A percentile compares a stretch with the other conserved stretches of the same genome.
These are phyloP conservation scores for Euphorbia pulcherrima DNA, from an alignment of 345 rosid genomes.

Conservation along the genomic window DNA sequence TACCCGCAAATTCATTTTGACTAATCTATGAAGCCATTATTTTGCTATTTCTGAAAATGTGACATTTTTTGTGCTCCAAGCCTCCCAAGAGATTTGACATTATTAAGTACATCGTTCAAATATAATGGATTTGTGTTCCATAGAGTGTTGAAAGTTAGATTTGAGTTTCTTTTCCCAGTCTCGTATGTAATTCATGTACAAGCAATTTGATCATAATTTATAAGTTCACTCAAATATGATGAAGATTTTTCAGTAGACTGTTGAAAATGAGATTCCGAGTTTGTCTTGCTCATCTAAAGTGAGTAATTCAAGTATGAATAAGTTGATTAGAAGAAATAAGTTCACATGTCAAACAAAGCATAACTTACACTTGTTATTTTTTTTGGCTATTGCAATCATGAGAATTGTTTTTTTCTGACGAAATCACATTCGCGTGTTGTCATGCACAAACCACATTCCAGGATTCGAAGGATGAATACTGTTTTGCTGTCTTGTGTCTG, in stretches of 20 bases:
- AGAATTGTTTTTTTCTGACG: no score
- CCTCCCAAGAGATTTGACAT: neutral
- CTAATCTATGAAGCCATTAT: neutral
- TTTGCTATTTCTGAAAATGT: neutral
- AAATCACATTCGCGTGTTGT: neutral
- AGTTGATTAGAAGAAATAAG: neutral
- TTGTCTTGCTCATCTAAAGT: neutral
- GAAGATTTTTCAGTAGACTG: neutral
- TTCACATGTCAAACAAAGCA: neutral
- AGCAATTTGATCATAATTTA: neutral
- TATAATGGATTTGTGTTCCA: neutral
- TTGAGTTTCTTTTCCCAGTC: neutral
- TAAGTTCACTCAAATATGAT: no score
- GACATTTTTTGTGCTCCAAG: neutral
- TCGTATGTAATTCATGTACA: neutral
- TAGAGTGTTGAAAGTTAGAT: neutral
- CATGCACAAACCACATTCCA: neutral
- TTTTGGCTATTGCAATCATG: no score
- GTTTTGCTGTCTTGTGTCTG: neutral
- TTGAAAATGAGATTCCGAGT: neutral
- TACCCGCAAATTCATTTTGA: no score
- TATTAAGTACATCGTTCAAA: neutral
- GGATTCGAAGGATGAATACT: neutral
- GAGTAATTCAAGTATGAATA: neutral
- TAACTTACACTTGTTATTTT: no score